Conservation (phyloP, 176 grass and related monocot genomes). For the Bothriochloa decipiens region DNA sequence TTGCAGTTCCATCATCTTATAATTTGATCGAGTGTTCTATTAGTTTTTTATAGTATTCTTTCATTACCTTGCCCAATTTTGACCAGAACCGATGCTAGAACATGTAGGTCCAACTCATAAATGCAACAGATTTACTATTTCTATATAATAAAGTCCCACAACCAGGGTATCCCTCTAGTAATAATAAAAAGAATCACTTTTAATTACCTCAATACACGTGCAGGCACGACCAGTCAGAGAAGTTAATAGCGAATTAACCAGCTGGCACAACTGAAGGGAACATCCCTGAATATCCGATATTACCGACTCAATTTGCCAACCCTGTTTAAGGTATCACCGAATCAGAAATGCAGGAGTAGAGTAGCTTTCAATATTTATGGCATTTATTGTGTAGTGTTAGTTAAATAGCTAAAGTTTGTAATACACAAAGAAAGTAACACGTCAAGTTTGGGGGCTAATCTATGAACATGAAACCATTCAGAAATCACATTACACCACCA, state of each 20-base stretch:
- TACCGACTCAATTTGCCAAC: slow-evolving; percentile 73
- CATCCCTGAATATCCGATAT: slow-evolving; percentile 75
- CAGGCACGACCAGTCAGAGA: slow-evolving; percentile 49
- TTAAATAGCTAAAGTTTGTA: no score
- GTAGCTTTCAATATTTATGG: no score
- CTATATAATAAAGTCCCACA: not conserved
- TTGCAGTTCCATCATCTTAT: not conserved
- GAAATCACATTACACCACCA: no score
- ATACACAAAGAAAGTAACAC: no score
- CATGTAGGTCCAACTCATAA: not conserved
- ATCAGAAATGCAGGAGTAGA: no score
- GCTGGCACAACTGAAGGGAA: slow-evolving; percentile 70
- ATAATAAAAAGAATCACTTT: slow-evolving; percentile 11
- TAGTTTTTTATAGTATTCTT: not conserved
- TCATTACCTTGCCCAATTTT: not conserved
- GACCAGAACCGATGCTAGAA: not conserved
- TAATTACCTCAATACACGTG: slow-evolving; percentile 85
- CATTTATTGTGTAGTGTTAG: no score
- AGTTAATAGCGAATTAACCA: slow-evolving; percentile 62
- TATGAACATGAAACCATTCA: no score
- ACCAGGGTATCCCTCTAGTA: not conserved
- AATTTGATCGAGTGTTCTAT: not conserved
- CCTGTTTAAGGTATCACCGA: no score
- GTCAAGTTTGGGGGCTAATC: no score
- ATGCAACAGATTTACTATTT: not conserved